Percentiles rank a stretch among this genome's conserved stretches.
Conservation (phyloP, 1,284 basidiomycete species). For the Afroboletus lepidellus region DNA sequence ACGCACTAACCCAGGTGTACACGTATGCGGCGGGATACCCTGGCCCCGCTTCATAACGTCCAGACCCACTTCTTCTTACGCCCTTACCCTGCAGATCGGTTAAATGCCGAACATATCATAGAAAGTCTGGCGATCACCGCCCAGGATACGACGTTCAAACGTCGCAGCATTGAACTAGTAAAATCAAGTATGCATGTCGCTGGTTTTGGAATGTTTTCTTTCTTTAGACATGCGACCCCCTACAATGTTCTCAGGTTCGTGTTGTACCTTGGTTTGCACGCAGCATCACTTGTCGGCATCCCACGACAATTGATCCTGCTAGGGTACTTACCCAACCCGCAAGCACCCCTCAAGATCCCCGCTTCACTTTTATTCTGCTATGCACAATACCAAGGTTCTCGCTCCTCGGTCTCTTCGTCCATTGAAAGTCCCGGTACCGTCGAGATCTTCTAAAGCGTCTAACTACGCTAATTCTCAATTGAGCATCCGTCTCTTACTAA, state of each 20-base stretch:
- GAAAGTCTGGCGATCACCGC: constrained; percentile 34
- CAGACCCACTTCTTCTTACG: constrained; percentile 16
- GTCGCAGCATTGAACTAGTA: neutral
- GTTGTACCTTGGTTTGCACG: too few species aligned
- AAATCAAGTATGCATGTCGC: neutral
- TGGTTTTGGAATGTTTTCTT: constrained; percentile 3
- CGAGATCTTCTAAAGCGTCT: constrained; percentile 32
- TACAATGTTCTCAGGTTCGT: too few species aligned
- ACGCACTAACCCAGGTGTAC: neutral
- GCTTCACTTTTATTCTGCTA: neutral
- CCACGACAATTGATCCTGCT: too few species aligned
- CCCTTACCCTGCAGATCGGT: constrained; percentile 21
- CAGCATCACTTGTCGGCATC: too few species aligned
- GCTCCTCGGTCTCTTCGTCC: neutral
- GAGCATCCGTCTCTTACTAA: constrained; percentile 26
- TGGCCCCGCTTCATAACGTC: constrained; percentile 12
- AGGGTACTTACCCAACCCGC: too few species aligned
- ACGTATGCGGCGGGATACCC: constrained; percentile 21
- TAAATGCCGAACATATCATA: constrained; percentile 10
- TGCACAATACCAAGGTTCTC: constrained; percentile 2
- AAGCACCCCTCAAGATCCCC: too few species aligned
- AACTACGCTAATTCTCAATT: constrained; percentile 36
- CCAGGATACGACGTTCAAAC: neutral
- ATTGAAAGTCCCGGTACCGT: constrained; percentile 17
- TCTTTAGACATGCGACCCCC: too few species aligned